Conservation (phyloP, 106 monocot genomes). For the Amphibolis antarctica region DNA sequence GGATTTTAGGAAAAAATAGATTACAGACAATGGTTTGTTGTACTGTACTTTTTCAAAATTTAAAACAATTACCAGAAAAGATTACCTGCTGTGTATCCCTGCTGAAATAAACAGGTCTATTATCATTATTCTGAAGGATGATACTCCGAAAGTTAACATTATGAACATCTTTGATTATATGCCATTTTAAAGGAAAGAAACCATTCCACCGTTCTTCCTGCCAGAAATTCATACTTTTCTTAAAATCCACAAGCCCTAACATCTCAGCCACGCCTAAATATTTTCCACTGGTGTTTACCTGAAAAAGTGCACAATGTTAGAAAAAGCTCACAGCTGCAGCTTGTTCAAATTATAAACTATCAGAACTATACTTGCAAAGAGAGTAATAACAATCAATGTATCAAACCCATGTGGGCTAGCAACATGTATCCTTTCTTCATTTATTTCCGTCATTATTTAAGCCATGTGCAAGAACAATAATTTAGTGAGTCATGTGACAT, state of each 20-base stretch:
- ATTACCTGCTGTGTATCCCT: constrained; percentile 87
- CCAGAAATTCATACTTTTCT: constrained; percentile 82
- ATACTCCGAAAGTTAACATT: constrained; percentile 47
- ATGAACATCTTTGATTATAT: constrained; percentile 83
- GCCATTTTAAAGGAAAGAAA: constrained; percentile 85
- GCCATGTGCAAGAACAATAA: too few species aligned
- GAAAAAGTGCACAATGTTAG: not conserved
- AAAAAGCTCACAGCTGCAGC: not conserved
- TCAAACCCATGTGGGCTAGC: too few species aligned
- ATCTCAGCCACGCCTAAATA: constrained; percentile 94
- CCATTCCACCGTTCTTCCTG: constrained; percentile 64
- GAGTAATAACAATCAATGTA: too few species aligned
- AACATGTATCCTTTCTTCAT: too few species aligned
- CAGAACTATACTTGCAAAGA: too few species aligned
- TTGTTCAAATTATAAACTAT: not conserved
- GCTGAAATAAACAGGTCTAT: constrained; percentile 59
- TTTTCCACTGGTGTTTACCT: constrained; percentile 83
- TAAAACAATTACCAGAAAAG: not conserved
- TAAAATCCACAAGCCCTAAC: constrained; percentile 76
- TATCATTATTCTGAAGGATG: constrained; percentile 71
- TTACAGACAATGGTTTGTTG: too few species aligned
- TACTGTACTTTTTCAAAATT: too few species aligned
- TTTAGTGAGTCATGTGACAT: too few species aligned
- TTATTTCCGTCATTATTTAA: too few species aligned
- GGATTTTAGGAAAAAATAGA: too few species aligned